Base-by-base conservation (phyloP, 176 grass and related monocot species). In the Musa acuminata region DNA sequence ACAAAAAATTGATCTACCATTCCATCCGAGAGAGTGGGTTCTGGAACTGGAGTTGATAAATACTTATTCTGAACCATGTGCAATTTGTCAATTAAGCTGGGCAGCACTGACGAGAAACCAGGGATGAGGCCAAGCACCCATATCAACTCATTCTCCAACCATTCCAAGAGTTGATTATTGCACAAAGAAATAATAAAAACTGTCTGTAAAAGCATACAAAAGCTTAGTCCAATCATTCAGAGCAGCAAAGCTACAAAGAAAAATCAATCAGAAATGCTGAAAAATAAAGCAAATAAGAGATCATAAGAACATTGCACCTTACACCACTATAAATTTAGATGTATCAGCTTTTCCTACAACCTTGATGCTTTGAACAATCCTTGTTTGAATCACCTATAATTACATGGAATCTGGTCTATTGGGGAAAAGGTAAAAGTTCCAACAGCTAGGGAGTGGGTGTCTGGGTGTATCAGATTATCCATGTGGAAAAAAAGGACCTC, bases 161-260 rank as follows among this genome's bases (percentile, higher is more conserved):
- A 82, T 77, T 98, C 90, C 60, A 98, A 81, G 64, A 93, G 90
- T 89, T 98, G 90, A 78, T 98, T 93, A 72, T 98, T 98, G 74
- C 90, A 90, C 74, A 93, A 51, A 53, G 86, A 84, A 62, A 98
- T 89, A 62, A 98, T 91, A 54, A 91, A 89, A 10, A 87, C 83
- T 75, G 87, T 93, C 90, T 97, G 83, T 55, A 85, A 11, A 72
- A 69, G 13, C 9, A 48, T 43, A 67, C 48, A 17, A 48, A 49
- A 49, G 29, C 12, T 20, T 70, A 21, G 29, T 43, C 14, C 9
- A 12, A 69, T 8, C 17, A 49, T 49, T 20, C n/a, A 50, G n/a
- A 8, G 35, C 35, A 43, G 2, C 29, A 67, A 49, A 8, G 8
- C 9, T 8, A 14, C 14, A 49, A 69, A 8, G 50, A 8, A 50